A percentile compares a stretch with the other conserved stretches of the same genome.
phyloP scores from a whole-genome alignment of 331 rosid species.

The Ulmus americana region DNA sequence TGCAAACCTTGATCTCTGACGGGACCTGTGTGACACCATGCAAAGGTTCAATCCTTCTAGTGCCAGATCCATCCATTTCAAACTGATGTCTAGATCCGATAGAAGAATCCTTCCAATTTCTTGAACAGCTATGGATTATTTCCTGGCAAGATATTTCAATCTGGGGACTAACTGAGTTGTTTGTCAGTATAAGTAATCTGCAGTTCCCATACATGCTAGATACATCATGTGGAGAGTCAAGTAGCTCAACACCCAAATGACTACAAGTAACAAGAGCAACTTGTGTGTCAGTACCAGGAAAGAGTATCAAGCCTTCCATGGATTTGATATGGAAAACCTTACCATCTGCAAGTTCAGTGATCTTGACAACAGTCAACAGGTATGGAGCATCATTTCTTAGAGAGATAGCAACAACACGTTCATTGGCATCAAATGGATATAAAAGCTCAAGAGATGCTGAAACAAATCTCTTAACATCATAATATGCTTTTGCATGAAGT shows the following conservation, averaged over 20 bases:
- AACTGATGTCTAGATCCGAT: conserved; percentile 37
- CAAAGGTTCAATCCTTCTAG: conserved; percentile 29
- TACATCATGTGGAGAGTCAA: conserved; percentile 30
- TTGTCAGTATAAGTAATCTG: conserved; percentile 60
- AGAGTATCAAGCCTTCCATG: conserved; percentile 68
- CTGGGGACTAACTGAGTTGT: conserved; percentile 61
- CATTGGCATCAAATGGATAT: conserved; percentile 41
- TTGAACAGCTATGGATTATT: conserved; percentile 47
- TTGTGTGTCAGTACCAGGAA: conserved; percentile 69
- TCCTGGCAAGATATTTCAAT: conserved; percentile 71
- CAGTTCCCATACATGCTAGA: conserved; percentile 39
- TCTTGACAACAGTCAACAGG: conserved; percentile 48
- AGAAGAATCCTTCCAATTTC: conserved; percentile 41
- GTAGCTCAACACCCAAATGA: conserved; percentile 29
- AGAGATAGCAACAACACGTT: conserved; percentile 42
- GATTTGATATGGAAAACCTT: conserved; percentile 52
- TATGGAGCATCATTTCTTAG: conserved; percentile 53
- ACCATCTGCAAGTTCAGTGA: conserved; percentile 46
- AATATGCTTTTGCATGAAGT: conserved; percentile 31
- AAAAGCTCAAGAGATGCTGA: conserved; percentile 62
- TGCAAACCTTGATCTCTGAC: conserved; percentile 45
- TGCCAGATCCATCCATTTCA: conserved; percentile 32
- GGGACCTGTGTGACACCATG: conserved; percentile 28
- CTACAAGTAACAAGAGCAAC: conserved; percentile 64
- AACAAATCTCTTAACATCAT: conserved; percentile 33